These are phyloP conservation scores for Henckelia pumila DNA, from an alignment of 257 asterid species.

Conservation along the genomic window DNA sequence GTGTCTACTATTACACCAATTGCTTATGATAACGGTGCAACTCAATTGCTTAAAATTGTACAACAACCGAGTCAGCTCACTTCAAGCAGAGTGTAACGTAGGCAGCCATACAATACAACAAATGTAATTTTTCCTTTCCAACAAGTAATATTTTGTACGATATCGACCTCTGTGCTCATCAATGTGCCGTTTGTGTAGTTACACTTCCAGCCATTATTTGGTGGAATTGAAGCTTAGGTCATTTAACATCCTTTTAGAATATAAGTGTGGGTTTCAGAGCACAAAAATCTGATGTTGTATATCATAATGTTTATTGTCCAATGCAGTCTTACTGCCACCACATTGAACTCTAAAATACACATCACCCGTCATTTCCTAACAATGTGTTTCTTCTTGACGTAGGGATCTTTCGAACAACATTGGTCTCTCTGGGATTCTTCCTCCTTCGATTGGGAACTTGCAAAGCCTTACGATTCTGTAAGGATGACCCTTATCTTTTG, in stretches of 20 bases:
- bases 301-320: background rate
- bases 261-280: background rate
- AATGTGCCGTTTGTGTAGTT: background rate
- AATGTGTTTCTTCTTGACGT: conserved; percentile 20
- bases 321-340: background rate
- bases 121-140: background rate
- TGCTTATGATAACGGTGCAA: background rate
- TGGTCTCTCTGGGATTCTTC: conserved; percentile 68
- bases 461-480: conserved; percentile 70
- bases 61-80: background rate
- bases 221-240: no score
- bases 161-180: background rate
- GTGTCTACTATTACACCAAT: background rate
- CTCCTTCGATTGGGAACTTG: conserved; percentile 68
- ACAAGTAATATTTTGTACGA: background rate
- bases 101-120: background rate
- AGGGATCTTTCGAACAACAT: conserved; percentile 93
- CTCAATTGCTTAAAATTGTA: background rate
- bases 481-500: conserved; percentile 23
- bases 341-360: background rate
- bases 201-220: background rate
- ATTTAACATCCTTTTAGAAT: background rate
- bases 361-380: conserved; percentile 7
- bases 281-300: no score
- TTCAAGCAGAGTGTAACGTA: background rate